Base-by-base conservation (phyloP, 73 alveolate species). In the Paramecium primaurelia region DNA sequence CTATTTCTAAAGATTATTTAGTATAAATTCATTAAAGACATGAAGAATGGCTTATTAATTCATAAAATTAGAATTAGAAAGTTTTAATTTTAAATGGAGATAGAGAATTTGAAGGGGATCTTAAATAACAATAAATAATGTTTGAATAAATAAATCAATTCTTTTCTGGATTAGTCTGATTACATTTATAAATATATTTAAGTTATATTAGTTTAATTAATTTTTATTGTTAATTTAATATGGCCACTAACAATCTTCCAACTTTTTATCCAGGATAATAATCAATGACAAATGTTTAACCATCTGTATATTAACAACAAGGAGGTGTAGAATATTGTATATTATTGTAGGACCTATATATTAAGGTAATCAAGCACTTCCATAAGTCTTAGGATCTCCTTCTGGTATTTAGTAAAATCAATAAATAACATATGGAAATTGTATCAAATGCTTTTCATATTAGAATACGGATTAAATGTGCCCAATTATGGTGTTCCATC, bases 1-100 rank as follows among this genome's bases (percentile, higher is more conserved):
- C 91, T 6, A 80, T 80, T 20, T 26, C 47, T 9, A 12, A 38
- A 11, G 91, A 80, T 6, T 80, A 80, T 44, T 26, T 80, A 12
- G n/a, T 26, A 20, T 44, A 47, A 12, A 80, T 80, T 45, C 91
- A 80, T 80, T 10, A 80, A 12, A 40, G 91, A 12, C 91, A 80
- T 80, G 91, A 80, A 47, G 91, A 80, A 49, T 34, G 38, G 38
- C 6, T 34, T 34, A 3, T 34, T 0, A 4, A 34, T 34, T 0
- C 38, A 34, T 34, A 34, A 34, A 3, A 34, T 34, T 34, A 34
- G 38, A 34, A 34, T 34, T 34, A 3, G 5, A 4, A 4, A 3
- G 2, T 34, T 34, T 34, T 34, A 34, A 34, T 34, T 34, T 34
- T 34, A 34, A 34, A 34, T 34, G 2, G 38, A 34, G 38, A 34